Base-by-base conservation (phyloP, 345 rosid genomes). In the Citrus hindsii region DNA sequence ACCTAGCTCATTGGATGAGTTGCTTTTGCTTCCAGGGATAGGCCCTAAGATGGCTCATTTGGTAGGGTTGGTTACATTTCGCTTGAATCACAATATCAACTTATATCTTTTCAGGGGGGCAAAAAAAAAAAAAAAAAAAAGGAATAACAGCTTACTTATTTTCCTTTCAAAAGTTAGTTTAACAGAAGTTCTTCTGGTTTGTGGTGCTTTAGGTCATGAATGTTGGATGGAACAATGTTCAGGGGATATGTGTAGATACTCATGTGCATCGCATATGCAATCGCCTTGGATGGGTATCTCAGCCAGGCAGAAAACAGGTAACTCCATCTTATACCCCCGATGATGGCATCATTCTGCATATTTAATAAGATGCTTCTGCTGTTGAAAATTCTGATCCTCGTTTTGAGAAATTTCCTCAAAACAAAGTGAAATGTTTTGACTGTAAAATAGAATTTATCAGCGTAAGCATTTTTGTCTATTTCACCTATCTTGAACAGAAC, bases 181-280 rank as follows among this genome's bases (percentile, higher is more conserved):
- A 27, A 16, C 24, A 19, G 4, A 19, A 22, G 67, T 51, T 55
- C 14, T 73, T 76, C 35, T 76, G 71, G 64, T 78, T 58, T 64
- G 37, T 79, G 80, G 38, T 84, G 69, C 77, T 55, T 80, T 79
- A 95, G 99, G 96, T 95, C 76, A 93, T 95, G 97, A 91, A 91
- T 83, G 75, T 91, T 75, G 98, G 89, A 0, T 95, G 99, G 99
- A 76, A 92, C 76, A 86, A 90, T 86, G 96, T 91, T 77, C 94
- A 91, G 68, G 99, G 99, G 64, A 93, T 95, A 80, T 95, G 97
- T 38, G 98, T 95, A 55, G 99, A 95, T 81, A 93, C 99, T 40
- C 99, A 92, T 77, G 97, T 93, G 76, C 99, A 93, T 80, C 94
- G 98, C 74, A 95, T 93, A 74, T 85, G 96, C 84, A 95, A 93